Evolutionary conservation across 1,139 yeast species (phyloP).

Genomic region (Taphrina sp.): DNA sequence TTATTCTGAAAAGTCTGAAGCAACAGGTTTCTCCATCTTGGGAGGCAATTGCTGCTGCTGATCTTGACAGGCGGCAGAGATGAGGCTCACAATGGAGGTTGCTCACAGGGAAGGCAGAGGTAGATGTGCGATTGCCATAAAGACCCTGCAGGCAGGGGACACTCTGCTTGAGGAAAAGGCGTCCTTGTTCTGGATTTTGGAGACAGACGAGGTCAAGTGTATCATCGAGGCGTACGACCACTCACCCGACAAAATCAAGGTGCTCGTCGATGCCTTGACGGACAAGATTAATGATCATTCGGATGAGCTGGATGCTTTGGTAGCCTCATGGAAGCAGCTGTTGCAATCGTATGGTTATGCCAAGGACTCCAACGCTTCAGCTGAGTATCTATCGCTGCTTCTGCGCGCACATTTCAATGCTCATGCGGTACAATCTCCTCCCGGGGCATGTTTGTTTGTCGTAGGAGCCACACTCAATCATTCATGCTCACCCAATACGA

Average conservation of each 20-base stretch:
- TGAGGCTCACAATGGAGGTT: conserved; percentile 8
- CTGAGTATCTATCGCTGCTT: neutral
- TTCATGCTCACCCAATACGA: conserved; percentile 17
- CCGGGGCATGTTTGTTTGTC: conserved; percentile 11
- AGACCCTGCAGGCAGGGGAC: neutral
- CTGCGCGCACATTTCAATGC: conserved; percentile 27
- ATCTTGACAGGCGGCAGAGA: too few species aligned
- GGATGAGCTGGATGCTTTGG: neutral
- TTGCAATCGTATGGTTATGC: too few species aligned
- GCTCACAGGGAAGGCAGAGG: neutral
- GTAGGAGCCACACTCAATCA: conserved; percentile 27
- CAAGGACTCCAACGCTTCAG: too few species aligned
- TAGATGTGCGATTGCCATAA: conserved; percentile 3
- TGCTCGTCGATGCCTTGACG: conserved; percentile 10
- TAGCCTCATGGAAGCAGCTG: neutral
- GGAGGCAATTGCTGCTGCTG: too few species aligned
- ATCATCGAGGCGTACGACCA: neutral
- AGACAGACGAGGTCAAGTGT: neutral
- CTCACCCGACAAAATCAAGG: neutral
- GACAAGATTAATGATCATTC: conserved; percentile 3
- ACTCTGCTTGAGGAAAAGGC: conserved; percentile 6
- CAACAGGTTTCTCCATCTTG: too few species aligned
- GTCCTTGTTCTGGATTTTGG: conserved; percentile 3
- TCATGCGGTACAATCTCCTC: conserved; percentile 18
- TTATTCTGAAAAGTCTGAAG: too few species aligned